phyloP scores from a whole-genome alignment of 2,329 filamentous ascomycete genomes.

The Neocatenulostroma microsporum region DNA sequence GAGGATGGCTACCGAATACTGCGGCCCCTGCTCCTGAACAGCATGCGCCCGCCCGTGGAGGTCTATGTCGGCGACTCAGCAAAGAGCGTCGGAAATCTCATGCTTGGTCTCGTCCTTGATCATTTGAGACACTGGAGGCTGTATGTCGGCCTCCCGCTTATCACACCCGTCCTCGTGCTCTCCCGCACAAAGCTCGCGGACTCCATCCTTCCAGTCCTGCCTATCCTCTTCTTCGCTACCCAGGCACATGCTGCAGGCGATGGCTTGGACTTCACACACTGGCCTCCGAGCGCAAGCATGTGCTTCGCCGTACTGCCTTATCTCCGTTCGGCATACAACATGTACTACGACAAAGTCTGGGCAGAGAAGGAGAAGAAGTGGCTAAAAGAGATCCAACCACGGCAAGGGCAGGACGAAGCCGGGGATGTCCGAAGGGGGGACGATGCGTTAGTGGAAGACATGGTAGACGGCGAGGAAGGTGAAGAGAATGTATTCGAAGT shows the following conservation, averaged over 20 bases:
- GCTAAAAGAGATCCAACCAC: constrained; percentile 56
- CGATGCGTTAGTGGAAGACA: constrained; percentile 7
- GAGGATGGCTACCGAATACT: constrained; percentile 53
- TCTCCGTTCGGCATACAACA: constrained; percentile 55
- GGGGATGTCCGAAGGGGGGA: constrained; percentile 9
- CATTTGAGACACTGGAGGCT: constrained; percentile 42
- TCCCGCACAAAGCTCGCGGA: constrained; percentile 59
- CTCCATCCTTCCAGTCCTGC: constrained; percentile 54
- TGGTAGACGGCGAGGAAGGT: constrained; percentile 13
- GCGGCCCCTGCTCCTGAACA: constrained; percentile 27
- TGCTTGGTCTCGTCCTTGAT: constrained; percentile 17
- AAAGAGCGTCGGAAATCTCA: too few relatives aligned
- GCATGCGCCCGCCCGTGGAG: constrained; percentile 18
- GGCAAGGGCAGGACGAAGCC: constrained; percentile 25
- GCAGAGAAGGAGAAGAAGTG: constrained; percentile 51
- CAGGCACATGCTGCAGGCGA: constrained; percentile 39
- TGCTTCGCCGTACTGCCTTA: constrained; percentile 61
- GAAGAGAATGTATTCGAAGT: constrained; percentile 30
- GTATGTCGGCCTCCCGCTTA: constrained; percentile 56
- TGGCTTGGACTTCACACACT: constrained; percentile 47
- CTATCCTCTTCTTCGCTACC: constrained; percentile 53
- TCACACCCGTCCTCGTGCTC: constrained; percentile 59
- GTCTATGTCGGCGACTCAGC: constrained; percentile 14
- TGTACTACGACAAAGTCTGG: constrained; percentile 54
- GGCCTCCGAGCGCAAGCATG: constrained; percentile 60